Base-by-base conservation (phyloP, 1,284 basidiomycete genomes). In the Marasmius fiardii region DNA sequence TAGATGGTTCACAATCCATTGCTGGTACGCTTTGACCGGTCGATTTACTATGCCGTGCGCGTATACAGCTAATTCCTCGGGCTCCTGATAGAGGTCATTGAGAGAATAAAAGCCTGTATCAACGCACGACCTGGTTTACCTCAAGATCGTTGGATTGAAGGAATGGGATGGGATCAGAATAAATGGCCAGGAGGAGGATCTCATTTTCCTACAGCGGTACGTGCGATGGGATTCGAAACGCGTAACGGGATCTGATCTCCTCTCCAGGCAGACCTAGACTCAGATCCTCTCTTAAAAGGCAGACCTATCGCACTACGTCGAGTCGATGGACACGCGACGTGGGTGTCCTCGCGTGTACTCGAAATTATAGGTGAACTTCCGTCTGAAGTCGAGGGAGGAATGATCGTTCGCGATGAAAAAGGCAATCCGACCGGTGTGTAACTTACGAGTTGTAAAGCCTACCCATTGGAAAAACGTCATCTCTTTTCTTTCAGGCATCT, bases 161-260 rank as follows among this genome's bases (percentile, higher is more conserved):
- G 93, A 3, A 83, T 90, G 74, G 95, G 94, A 4, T 98, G 95
- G 94, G 92, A 98, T 67, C 94, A 98, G 69, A 96, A 90, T 4
- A 76, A 80, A 56, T 90, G 88, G 88, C 62, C 78, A 1, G 81
- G n/a, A n/a, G n/a, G n/a, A n/a, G n/a, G 76, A 18, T 72, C 79
- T 24, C 69, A 77, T 26, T 95, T 94, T 64, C 94, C 95, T 0
- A 88, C 82, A 23, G 88, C 91, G 4, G 93, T 93, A 61, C 51
- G 83, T 47, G 47, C 3, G 6, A 11, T 24, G 11, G 16, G 7
- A 16, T 11, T 43, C 24, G 44, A 6, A 7, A 2, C 21, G 10
- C n/a, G 24, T 41, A 7, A 41, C 54, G 21, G 18, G 33, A 1
- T 16, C 39, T 41, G 8, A 51, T 47, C 11, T 16, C 16, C 4